Evolutionary conservation across 148 eudicot species (phyloP), one percentile per base, ranked within the genome.

Genomic region (Silene uniflora): DNA sequence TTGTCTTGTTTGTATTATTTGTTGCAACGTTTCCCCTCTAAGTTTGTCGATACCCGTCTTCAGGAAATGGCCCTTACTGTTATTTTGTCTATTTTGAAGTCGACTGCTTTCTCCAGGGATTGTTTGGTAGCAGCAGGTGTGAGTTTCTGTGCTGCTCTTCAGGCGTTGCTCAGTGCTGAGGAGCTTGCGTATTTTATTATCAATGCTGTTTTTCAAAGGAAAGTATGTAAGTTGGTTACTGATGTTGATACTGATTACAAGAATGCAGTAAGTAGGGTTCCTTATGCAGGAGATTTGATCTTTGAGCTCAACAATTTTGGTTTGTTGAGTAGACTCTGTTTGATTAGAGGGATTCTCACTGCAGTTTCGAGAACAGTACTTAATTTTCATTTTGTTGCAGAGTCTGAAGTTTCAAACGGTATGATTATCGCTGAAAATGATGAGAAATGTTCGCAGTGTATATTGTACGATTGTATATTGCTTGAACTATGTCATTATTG

Each of bases 51-150:
- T 66, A 63, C 69, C 0, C 73, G 75, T 82, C 73, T 89, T 73
- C 64, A 85, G 74, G 90, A 81, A 75, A 84, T 81, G 85, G 80
- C 85, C 71, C 56, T 92, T 59, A 65, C 55, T 2, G 85, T 83
- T 3, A 77, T 95, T 52, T 83, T 95, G 71, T 76, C 80, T 47
- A 59, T 95, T 46, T 77, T 95, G 84, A 92, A 84, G 27, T 92
- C 97, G 0, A 16, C 74, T 13, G 88, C 90, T 18, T 95, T 92
- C 81, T 88, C 99, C 1, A 88, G 99, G 83, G 99, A 95, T 77
- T 88, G 96, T 82, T 87, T 86, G 72, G 99, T 95, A 71, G 96
- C 99, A 3, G 99, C 96, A 1, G 99, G 99, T 46, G 97, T 95
- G 76, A 85, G 94, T 73, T 90, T 92, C 18, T 92, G 92, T 73